Conservation (phyloP, 2,329 filamentous ascomycete genomes). For the Aspergillus sp. region DNA sequence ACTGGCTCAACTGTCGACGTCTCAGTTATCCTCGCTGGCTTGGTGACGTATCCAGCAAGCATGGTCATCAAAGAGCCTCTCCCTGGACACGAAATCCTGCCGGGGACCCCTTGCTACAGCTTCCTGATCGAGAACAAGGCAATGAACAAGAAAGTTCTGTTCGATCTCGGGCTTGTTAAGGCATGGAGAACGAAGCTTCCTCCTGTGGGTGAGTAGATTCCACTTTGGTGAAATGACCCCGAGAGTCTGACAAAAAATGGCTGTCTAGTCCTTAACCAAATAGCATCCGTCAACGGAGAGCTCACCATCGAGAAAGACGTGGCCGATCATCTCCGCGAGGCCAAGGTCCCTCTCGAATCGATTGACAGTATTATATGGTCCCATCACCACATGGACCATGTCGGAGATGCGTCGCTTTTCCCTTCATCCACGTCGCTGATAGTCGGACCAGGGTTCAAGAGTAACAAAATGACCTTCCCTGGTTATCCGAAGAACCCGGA, state of each 20-base stretch:
- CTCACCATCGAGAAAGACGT: background rate
- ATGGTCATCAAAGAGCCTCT: slow-evolving; percentile 4
- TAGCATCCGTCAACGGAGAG: background rate
- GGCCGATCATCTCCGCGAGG: background rate
- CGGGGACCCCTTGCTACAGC: slow-evolving; percentile 4
- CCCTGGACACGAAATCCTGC: slow-evolving; percentile 1
- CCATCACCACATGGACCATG: slow-evolving; percentile 8
- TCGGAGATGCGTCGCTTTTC: background rate
- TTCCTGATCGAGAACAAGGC: slow-evolving; percentile 6
- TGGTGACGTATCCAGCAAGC: background rate
- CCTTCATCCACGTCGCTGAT: background rate
- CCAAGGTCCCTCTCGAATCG: background rate
- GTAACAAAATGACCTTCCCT: background rate
- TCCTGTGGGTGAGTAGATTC: background rate
- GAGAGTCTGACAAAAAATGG: background rate
- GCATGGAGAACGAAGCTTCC: slow-evolving; percentile 7
- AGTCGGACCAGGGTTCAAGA: slow-evolving; percentile 10
- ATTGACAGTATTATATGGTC: slow-evolving; percentile 9
- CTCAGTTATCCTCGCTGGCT: background rate
- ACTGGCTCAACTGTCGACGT: background rate
- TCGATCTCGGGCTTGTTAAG: slow-evolving; percentile 10
- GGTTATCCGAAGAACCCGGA: slow-evolving; percentile 4
- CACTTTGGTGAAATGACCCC: background rate
- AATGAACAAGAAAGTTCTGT: slow-evolving; percentile 1
- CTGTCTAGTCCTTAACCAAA: background rate